Base-by-base conservation (phyloP, 768 basidiomycete species). In the Lactarius quietus region DNA sequence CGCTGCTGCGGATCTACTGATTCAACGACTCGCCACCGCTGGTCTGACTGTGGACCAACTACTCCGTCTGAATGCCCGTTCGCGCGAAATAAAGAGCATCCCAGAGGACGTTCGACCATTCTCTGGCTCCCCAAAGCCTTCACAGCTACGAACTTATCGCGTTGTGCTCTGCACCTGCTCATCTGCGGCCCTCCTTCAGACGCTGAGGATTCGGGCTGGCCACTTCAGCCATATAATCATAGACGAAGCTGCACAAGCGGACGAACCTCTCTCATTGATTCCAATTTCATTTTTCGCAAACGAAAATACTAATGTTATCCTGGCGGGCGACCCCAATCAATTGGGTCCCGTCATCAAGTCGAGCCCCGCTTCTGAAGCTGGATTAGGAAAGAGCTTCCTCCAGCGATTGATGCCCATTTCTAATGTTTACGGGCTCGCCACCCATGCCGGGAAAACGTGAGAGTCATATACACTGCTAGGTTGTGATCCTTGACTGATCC, bases 231-330 rank as follows among this genome's bases (percentile, higher is more conserved):
- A 87, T 66, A 83, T 88, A 20, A 83, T 88, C 68, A 74, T 86
- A 45, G 86, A 88, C 69, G 86, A 88, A 65, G 86, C 85, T 6
- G 86, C 86, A 0, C 86, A 88, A 68, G 86, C 82, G 0, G 80
- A 80, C 45, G 86, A 88, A 68, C 85, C 86, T 0, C 82, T 85
- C 67, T 72, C 79, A 7, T 82, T 87, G 79, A 76, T 86, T 4
- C 69, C 77, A 0, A 73, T 80, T 45, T 68, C 69, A 61, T 70
- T 73, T 2, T 69, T 78, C 61, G 74, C 76, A 7, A 73, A 73
- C 62, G 58, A 70, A 15, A 15, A 67, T 5, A 80, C 79, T 1
- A 78, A 77, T 39, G 68, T 80, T 39, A 69, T 80, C 23, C 69
- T 80, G 3, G 72, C 76, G n/a, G 79, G 79, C 0, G 79, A 80